Conservation (phyloP, 1,139 yeast genomes). For the Candida sanyaensis region DNA sequence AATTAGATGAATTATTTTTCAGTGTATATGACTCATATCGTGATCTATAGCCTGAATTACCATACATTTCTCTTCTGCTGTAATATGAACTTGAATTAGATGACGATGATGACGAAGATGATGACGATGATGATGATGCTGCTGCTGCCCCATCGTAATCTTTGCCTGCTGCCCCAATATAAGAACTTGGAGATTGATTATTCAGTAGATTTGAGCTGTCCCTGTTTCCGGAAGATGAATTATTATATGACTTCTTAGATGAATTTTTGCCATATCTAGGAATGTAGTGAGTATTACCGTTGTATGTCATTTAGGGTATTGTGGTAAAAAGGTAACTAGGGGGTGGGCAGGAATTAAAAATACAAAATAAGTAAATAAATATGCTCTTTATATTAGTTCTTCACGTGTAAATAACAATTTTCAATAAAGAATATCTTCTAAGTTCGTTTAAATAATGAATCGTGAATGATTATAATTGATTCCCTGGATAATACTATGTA, state of each 20-base stretch:
- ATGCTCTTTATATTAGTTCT: too few relatives aligned
- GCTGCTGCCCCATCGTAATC: background rate
- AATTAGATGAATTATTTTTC: constrained; percentile 5
- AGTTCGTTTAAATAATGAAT: too few relatives aligned
- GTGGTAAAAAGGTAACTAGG: constrained; percentile 1
- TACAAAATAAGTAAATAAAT: background rate
- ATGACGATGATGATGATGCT: too few relatives aligned
- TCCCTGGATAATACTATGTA: too few relatives aligned
- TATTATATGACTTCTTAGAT: constrained; percentile 9
- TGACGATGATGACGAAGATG: background rate
- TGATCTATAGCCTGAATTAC: constrained; percentile 15
- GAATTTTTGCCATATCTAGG: constrained; percentile 14
- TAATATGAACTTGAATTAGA: constrained; percentile 4
- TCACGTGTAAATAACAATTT: too few relatives aligned
- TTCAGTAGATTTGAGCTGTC: background rate
- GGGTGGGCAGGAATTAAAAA: background rate
- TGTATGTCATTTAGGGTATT: constrained; percentile 12
- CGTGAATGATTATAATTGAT: too few relatives aligned
- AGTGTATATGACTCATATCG: constrained; percentile 12
- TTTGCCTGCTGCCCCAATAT: constrained; percentile 5
- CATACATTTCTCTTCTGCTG: constrained; percentile 17
- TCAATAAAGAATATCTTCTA: too few relatives aligned
- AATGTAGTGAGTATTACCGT: constrained; percentile 15
- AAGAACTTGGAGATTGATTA: constrained; percentile 4
- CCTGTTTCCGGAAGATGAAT: constrained; percentile 1